Base-by-base conservation (phyloP, 306 rosid species). In the Fagus sylvatica region DNA sequence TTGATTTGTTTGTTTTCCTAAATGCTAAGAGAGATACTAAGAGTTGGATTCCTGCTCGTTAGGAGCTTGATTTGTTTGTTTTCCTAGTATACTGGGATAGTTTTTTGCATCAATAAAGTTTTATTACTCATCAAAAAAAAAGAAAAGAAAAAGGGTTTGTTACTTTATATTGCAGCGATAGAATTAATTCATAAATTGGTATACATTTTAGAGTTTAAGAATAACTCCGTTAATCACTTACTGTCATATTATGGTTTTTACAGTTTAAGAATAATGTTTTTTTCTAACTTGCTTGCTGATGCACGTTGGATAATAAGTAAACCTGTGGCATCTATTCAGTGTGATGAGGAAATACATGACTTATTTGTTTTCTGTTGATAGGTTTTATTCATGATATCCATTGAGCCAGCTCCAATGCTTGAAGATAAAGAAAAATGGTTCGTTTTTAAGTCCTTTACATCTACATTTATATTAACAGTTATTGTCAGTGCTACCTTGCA, bases 361-460 rank as follows among this genome's bases (percentile, higher is more conserved):
- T 15, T 41, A 22, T 54, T 71, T 64, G 39, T 69, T 61, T 53
- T 69, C 54, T 51, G 59, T 59, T 80, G 57, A 75, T 77, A 95
- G 98, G 98, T 95, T 87, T 80, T 95, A 72, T 95, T 95, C 91
- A 95, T 95, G 98, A 95, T 95, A 87, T 92, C 98, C 81, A 91
- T 91, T 22, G 98, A 95, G 85, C 98, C 98, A 74, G 98, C 98
- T 75, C 98, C 98, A 10, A 95, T 95, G 98, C 98, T 95, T 48
- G 98, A 95, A 88, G 98, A 95, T 83, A 95, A 95, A 88, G 98
- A 95, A 85, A 92, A 92, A 86, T 95, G 98, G 98, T 95, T 79
- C n/a, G 90, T 80, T 89, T 66, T 73, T 80, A 39, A 33, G 64
- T 75, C 79, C 67, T 48, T 51, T 73, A 15, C 71, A 39, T 83